Evolutionary conservation across 345 rosid species (phyloP).

Genomic region (Carallia brachiata): DNA sequence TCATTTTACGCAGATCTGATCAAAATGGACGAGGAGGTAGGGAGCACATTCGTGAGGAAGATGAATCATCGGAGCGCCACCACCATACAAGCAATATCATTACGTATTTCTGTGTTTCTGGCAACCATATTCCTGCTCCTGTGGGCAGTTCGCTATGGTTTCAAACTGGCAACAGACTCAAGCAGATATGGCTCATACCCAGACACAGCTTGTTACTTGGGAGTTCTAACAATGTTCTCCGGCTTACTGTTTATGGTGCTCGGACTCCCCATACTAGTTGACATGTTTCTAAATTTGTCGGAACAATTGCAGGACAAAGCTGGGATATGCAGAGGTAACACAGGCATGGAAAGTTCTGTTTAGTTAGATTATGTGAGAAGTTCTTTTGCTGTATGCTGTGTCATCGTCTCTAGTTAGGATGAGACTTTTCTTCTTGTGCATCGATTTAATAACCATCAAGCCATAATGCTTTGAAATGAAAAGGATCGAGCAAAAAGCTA

Average conservation of each 20-base stretch:
- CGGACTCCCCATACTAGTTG: slow-evolving; percentile 34
- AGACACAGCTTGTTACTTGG: slow-evolving; percentile 29
- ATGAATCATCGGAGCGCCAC: background rate
- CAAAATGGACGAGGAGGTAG: too few relatives aligned
- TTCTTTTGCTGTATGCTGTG: background rate
- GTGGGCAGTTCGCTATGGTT: slow-evolving; percentile 27
- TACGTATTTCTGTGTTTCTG: background rate
- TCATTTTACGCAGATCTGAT: too few relatives aligned
- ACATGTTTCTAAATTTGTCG: slow-evolving; percentile 28
- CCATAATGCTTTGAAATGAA: too few relatives aligned
- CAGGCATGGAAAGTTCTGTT: background rate
- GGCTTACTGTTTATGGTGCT: slow-evolving; percentile 28
- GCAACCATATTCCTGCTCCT: slow-evolving; percentile 23
- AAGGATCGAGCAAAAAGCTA: slow-evolving; percentile 53
- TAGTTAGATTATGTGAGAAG: background rate
- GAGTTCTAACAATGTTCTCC: slow-evolving; percentile 23
- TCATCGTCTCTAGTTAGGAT: too few relatives aligned
- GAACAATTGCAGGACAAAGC: slow-evolving; percentile 28
- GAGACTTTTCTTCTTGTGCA: too few relatives aligned
- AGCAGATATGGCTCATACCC: slow-evolving; percentile 8
- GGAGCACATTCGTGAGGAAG: too few relatives aligned
- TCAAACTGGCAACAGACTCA: slow-evolving; percentile 28
- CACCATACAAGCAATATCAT: slow-evolving; percentile 2
- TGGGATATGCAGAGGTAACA: slow-evolving; percentile 19
- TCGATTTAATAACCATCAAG: too few relatives aligned